Base-by-base conservation (phyloP, 495 filamentous ascomycete species). In the Wilcoxina mikolae region DNA sequence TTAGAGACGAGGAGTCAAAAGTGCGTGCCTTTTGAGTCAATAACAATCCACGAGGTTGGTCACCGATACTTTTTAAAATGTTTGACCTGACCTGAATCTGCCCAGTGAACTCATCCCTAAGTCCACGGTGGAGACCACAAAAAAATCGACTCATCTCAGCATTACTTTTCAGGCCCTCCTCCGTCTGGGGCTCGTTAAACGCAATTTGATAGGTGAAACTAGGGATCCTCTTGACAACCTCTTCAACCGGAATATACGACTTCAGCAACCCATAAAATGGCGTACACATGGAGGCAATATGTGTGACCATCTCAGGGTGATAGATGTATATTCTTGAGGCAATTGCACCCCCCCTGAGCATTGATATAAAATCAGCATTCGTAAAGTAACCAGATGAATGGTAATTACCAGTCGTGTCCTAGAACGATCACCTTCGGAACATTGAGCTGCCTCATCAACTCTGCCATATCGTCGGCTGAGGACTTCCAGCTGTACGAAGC, bases 351-450 rank as follows among this genome's bases (percentile, higher is more conserved):
- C 79, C 77, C 73, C 75, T 76, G 25, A 23, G 23, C 29, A 22
- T 23, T 12, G 31, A 56, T 35, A 55, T 35, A 51, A 25, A 44
- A n/a, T n/a, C n/a, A n/a, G n/a, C n/a, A n/a, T n/a, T n/a, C n/a
- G n/a, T n/a, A n/a, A n/a, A n/a, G n/a, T n/a, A n/a, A n/a, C n/a
- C 11, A 24, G 20, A 76, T 56, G 15, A 67, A 60, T 42, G 4
- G 20, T 39, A 71, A 73, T 62, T 80, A 86, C 89, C 88, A 94
- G 67, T 94, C 87, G 65, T 94, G 87, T 5, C 86, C 87, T 12
- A 84, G 83, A 11, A 94, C 72, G 25, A 93, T 80, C 57, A 86
- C 79, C 7, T 67, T 71, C 9, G 69, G 65, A 33, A 74, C 73
- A 20, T 77, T 72, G 20, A 90, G 68, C 20, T 79, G 74, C 3